Conservation (phyloP, 2,329 filamentous ascomycete genomes). For the Cladosporium sp. region DNA sequence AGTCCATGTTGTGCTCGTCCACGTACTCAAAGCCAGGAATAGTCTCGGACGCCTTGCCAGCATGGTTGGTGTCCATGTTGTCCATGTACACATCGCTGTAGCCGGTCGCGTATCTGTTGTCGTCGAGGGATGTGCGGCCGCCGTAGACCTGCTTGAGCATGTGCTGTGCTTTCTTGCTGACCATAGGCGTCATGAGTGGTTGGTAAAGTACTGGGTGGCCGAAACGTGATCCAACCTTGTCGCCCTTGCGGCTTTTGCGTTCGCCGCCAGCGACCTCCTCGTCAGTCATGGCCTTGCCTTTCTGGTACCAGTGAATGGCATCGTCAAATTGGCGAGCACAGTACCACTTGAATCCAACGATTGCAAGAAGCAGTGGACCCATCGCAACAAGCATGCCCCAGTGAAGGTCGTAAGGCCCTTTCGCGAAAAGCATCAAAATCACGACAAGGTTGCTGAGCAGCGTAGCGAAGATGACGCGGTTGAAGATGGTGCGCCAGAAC, state of each 20-base stretch:
- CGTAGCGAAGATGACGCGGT: conserved; percentile 82
- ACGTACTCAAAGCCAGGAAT: conserved; percentile 74
- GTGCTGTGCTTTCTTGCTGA: conserved; percentile 85
- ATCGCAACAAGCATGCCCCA: conserved; percentile 67
- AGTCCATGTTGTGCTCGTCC: conserved; percentile 81
- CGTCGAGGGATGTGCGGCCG: conserved; percentile 67
- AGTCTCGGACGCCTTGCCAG: conserved; percentile 55
- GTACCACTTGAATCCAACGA: conserved; percentile 83
- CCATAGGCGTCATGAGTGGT: conserved; percentile 90
- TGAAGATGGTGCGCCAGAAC: conserved; percentile 90
- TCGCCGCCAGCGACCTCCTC: conserved; percentile 36
- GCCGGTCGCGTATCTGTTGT: conserved; percentile 63
- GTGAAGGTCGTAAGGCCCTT: conserved; percentile 29
- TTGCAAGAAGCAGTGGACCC: conserved; percentile 70
- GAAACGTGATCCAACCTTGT: conserved; percentile 74
- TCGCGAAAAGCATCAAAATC: conserved; percentile 70
- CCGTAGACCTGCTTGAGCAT: conserved; percentile 82
- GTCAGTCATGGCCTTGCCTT: conserved; percentile 56
- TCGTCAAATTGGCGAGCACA: conserved; percentile 75
- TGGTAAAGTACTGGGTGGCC: conserved; percentile 90
- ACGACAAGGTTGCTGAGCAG: conserved; percentile 78
- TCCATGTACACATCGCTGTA: conserved; percentile 86
- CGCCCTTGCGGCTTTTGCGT: conserved; percentile 52
- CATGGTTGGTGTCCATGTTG: conserved; percentile 65
- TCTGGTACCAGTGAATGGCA: conserved; percentile 78